phyloP scores from a whole-genome alignment of 768 basidiomycete genomes.

The Pleurotus platypus region DNA sequence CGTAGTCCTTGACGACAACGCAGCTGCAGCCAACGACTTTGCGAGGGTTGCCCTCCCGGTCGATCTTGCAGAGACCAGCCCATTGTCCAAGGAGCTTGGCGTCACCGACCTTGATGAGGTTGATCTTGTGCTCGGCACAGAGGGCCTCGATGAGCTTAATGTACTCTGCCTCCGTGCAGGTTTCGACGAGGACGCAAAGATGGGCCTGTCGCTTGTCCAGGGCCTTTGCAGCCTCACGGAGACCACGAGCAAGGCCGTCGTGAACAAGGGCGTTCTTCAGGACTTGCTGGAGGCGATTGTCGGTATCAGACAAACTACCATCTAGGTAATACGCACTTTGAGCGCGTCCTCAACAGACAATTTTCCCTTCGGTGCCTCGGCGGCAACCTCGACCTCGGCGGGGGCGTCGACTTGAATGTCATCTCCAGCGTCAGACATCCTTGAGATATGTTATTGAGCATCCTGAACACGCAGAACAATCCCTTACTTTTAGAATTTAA shows the following conservation, averaged over 20 bases:
- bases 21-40: constrained; percentile 93
- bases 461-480: too few species aligned
- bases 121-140: constrained; percentile 99
- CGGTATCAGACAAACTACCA: constrained; percentile 4
- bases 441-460: constrained; percentile 19
- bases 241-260: constrained; percentile 96
- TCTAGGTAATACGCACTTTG: constrained; percentile 48
- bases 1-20: constrained; percentile 98
- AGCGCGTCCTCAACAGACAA: constrained; percentile 94
- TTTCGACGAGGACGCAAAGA: constrained; percentile 98
- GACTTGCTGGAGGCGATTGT: constrained; percentile 66
- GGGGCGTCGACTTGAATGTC: constrained; percentile 77
- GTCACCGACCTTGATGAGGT: constrained; percentile 98
- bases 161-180: constrained; percentile 98
- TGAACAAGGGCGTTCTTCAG: constrained; percentile 98
- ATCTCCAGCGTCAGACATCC: constrained; percentile 99
- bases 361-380: constrained; percentile 93
- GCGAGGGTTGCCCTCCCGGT: constrained; percentile 96
- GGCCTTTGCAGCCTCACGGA: constrained; percentile 96
- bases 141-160: constrained; percentile 99
- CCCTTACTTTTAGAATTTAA: constrained; percentile 37
- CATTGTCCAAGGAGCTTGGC: constrained; percentile 97
- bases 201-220: constrained; percentile 99
- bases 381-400: constrained; percentile 76
- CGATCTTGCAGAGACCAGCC: constrained; percentile 99